Conservation (phyloP, 2,329 filamentous ascomycete genomes). For the Alternaria triticina region DNA sequence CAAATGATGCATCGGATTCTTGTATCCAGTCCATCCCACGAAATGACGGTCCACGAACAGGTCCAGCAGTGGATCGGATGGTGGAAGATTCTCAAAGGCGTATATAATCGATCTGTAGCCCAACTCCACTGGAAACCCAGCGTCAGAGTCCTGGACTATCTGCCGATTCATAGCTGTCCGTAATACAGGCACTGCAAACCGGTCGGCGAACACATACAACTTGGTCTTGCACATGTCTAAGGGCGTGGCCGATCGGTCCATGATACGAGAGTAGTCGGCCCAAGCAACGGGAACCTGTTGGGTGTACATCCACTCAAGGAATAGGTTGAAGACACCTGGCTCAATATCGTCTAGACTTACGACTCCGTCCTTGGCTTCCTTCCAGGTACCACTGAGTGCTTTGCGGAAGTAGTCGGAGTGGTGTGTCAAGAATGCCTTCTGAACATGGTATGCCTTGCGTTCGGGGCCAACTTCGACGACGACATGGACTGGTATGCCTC, state of each 20-base stretch:
- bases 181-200: slow-evolving; percentile 8
- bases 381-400: slow-evolving; percentile 16
- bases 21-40: neutral
- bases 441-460: slow-evolving; percentile 8
- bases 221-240: neutral
- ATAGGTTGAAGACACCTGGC: slow-evolving; percentile 1
- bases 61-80: neutral
- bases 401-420: slow-evolving; percentile 22
- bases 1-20: neutral
- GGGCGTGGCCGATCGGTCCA: neutral
- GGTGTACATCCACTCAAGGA: slow-evolving; percentile 19
- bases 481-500: no score
- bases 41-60: neutral
- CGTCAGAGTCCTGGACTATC: neutral
- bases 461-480: slow-evolving; percentile 13
- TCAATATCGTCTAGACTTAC: slow-evolving; percentile 10
- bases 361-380: slow-evolving; percentile 6
- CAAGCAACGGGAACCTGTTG: neutral
- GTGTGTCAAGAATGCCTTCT: slow-evolving; percentile 13
- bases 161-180: slow-evolving; percentile 1
- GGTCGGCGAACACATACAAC: slow-evolving; percentile 12
- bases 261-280: neutral
- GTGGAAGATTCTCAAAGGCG: neutral
- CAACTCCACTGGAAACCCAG: neutral
- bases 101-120: neutral